Base-by-base conservation (phyloP, 1,284 basidiomycete genomes). In the Boletus sp. region DNA sequence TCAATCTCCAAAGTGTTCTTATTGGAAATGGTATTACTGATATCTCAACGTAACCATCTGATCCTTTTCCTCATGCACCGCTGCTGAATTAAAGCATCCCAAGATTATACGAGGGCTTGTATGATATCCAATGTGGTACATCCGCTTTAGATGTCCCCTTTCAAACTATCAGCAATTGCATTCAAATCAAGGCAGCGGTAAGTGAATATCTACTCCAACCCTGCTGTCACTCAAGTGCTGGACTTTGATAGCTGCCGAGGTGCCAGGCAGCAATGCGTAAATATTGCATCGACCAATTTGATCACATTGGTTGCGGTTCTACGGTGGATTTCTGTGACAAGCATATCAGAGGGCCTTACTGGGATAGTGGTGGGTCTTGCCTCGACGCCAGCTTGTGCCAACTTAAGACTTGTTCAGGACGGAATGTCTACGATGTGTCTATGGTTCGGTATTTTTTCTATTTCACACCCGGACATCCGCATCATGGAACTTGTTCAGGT, bases 361-460 rank as follows among this genome's bases (percentile, higher is more conserved):
- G 72, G 72, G 70, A 65, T 14, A 80, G 72, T 45, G 77, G 79
- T 80, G 34, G 50, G 72, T 55, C 20, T 43, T 29, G 8, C 26
- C n/a, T 22, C n/a, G 4, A 39, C 1, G n/a, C 5, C n/a, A 19
- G 20, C 42, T 29, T 46, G 19, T 19, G 39, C 34, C 22, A 2
- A 38, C 23, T 43, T 33, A 27, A 25, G 33, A 22, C 20, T 3
- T 51, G 1, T 32, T 34, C 25, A 82, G 81, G 78, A 3, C 67
- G 76, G 38, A 84, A 84, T 57, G 72, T 77, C 8, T 90, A 89
- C 62, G 87, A 90, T 59, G 77, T 89, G 41, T 83, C 82, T 32
- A 86, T 83, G 75, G 78, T 72, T 51, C 10, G 41, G 59, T 47
- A 16, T 38, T 27, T 48, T 61, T 22, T 37, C n/a, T 27, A 16